A percentile compares a stretch with the other conserved stretches of the same genome.
phyloP scores from a whole-genome alignment of 345 rosid species.

The Noccaea bulbosa region DNA sequence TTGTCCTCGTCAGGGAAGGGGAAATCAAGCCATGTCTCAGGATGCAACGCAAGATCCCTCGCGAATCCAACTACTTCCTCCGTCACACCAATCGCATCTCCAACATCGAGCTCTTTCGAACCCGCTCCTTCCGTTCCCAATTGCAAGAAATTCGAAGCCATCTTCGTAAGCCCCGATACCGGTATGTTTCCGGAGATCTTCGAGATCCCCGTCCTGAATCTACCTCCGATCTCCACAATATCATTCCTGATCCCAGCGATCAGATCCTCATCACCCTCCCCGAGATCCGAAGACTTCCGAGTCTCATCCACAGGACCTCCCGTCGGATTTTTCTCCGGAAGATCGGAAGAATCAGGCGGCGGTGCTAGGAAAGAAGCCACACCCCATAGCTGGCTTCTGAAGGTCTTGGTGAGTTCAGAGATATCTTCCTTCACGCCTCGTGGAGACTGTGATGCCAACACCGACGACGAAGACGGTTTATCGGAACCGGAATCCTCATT shows the following conservation, averaged over 20 bases:
- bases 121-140: constrained; percentile 48
- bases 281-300: constrained; percentile 43
- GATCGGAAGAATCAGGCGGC: constrained; percentile 43
- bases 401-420: constrained; percentile 69
- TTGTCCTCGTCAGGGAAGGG: constrained; percentile 86
- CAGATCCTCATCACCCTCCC: constrained; percentile 37
- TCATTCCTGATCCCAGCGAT: constrained; percentile 43
- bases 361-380: constrained; percentile 93
- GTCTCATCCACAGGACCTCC: constrained; percentile 43
- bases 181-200: constrained; percentile 68
- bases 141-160: constrained; percentile 53
- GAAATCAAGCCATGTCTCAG: constrained; percentile 96
- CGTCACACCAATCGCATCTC: constrained; percentile 65
- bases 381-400: constrained; percentile 84
- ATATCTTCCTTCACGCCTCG: constrained; percentile 93
- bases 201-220: constrained; percentile 61
- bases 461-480: constrained; percentile 34
- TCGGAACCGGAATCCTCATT: constrained; percentile 23
- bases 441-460: constrained; percentile 46
- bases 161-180: constrained; percentile 51
- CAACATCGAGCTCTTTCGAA: constrained; percentile 44
- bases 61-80: constrained; percentile 91
- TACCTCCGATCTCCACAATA: constrained; percentile 57
- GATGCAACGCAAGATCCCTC: constrained; percentile 83
- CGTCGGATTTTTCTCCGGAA: constrained; percentile 11